Conservation (phyloP, 2,329 filamentous ascomycete genomes). For the Trichoderma atrobrunneum region DNA sequence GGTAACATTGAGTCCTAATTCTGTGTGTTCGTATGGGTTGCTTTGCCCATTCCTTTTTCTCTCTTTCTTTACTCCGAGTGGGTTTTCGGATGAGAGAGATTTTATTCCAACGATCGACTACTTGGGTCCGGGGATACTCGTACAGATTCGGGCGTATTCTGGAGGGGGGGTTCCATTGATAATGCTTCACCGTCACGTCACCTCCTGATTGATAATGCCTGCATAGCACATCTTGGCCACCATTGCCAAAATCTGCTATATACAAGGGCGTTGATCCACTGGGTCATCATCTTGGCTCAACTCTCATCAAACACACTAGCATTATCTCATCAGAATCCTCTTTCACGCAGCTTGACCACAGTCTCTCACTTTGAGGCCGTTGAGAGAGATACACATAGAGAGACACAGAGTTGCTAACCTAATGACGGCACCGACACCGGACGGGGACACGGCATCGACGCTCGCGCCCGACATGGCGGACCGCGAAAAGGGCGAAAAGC, state of each 20-base stretch:
- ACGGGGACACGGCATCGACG: slow-evolving; percentile 10
- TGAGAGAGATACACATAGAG: background rate
- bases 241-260: background rate
- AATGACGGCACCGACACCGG: background rate
- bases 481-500: background rate
- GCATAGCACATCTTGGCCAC: background rate
- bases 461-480: slow-evolving; percentile 6
- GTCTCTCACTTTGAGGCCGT: background rate
- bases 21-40: background rate
- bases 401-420: background rate
- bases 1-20: background rate
- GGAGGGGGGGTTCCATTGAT: background rate
- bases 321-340: background rate
- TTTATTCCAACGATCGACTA: background rate
- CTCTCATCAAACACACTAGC: background rate
- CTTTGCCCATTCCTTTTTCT: too few relatives aligned
- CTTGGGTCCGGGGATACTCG: background rate
- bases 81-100: background rate
- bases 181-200: slow-evolving; percentile 8
- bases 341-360: background rate
- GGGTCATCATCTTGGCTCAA: background rate
- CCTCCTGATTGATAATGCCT: slow-evolving; percentile 2
- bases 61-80: background rate
- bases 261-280: background rate
- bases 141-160: background rate